Base-by-base conservation (phyloP, 495 filamentous ascomycete species). In the Tuber umbilicatum region DNA sequence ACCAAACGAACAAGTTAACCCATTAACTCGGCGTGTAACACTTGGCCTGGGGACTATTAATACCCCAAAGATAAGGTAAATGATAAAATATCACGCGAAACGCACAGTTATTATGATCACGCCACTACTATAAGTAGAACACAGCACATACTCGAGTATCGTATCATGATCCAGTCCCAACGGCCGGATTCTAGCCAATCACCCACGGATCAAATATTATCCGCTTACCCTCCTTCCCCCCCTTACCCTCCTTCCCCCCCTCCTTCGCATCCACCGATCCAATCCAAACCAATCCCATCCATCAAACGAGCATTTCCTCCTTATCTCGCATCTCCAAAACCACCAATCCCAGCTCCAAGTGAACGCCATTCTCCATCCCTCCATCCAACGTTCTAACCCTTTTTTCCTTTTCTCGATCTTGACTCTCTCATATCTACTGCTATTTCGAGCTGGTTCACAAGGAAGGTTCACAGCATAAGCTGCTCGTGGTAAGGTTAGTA, bases 241-340 rank as follows among this genome's bases (percentile, higher is more conserved):
- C 38, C 55, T 70, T 67, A 47, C 55, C 14, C 41, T 2, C n/a
- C 64, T 1, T 0, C 27, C 17, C 37, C 10, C 43, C 38, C 14
- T 21, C n/a, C n/a, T 21, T 42, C 21, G 2, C 12, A 68, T 14
- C 27, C n/a, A 23, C 19, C 19, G n/a, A 50, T n/a, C 16, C 55
- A 4, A 19, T 55, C 9, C 39, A 35, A 19, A 17, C 41, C 17
- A 69, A 72, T 55, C 69, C 14, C 67, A 76, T 70, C 70, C 31
- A 41, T 41, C 70, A 40, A 76, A n/a, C 70, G 43, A 72, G 68
- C 31, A 47, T 39, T 10, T n/a, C 31, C 19, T 41, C 70, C 73
- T 78, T 78, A 76, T 78, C 74, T 73, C 47, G 69, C 75, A 64
- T 71, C 70, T 45, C 9, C 41, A 17, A 35, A 64, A 27, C 27